Evolutionary conservation across 2,329 filamentous ascomycete species (phyloP).

Genomic region (Pseudogymnoascus sp.): DNA sequence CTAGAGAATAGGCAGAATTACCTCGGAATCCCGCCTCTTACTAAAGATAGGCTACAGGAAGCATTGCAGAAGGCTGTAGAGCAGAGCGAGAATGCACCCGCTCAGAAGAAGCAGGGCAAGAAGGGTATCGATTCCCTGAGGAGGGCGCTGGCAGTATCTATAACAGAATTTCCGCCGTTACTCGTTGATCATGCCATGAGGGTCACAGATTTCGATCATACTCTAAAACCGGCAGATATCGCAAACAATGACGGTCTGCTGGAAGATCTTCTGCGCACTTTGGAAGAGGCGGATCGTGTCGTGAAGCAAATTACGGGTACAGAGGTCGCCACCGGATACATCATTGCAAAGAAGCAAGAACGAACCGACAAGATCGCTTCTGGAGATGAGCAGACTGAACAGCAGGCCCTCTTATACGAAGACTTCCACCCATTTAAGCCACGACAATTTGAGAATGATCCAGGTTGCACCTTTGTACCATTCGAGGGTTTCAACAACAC

Average conservation of each 20-base stretch:
- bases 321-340: constrained; percentile 69
- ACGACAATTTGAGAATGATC: constrained; percentile 64
- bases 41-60: constrained; percentile 60
- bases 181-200: constrained; percentile 80
- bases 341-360: constrained; percentile 62
- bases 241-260: constrained; percentile 58
- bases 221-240: constrained; percentile 59
- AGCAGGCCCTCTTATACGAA: constrained; percentile 62
- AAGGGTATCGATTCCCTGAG: constrained; percentile 69
- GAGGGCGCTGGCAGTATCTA: constrained; percentile 72
- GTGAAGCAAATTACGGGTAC: constrained; percentile 61
- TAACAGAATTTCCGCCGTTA: constrained; percentile 82
- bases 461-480: constrained; percentile 59
- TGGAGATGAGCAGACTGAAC: constrained; percentile 30
- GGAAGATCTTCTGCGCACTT: constrained; percentile 56
- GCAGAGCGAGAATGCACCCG: constrained; percentile 44
- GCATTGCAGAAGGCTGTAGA: constrained; percentile 61
- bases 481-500: constrained; percentile 86
- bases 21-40: constrained; percentile 64
- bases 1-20: constrained; percentile 80
- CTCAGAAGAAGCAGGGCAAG: constrained; percentile 54
- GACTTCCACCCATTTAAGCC: constrained; percentile 94
- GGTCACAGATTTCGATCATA: constrained; percentile 60
- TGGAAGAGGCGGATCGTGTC: constrained; percentile 63
- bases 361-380: constrained; percentile 17